Evolutionary conservation across 2,329 filamentous ascomycete genomes (phyloP), one percentile per base, ranked within the genome.

Genomic region (Penicillium capsulatum): DNA sequence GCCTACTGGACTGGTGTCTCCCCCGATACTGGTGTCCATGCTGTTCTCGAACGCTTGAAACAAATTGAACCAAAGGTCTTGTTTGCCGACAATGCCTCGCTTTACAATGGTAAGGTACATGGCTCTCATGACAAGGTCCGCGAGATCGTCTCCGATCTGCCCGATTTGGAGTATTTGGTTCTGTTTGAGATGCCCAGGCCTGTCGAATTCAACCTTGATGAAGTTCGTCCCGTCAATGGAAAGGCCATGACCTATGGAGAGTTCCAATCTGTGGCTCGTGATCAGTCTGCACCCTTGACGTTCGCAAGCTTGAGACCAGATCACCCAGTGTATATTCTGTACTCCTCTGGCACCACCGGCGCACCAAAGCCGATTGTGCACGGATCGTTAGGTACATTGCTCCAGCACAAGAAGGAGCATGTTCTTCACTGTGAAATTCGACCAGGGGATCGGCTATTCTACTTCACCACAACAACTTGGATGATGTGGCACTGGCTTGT

Each of bases 401-500:
- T 97, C 35, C 91, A 97, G 63, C 92, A 97, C 70, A 97, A 97
- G 68, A 98, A 98, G 63, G 92, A 97, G 62, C 90, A 94, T 60
- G 76, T 84, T 32, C 73, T 97, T 3, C 91, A 97, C 61, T 86
- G 85, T 61, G 88, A 89, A 15, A 80, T 98, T 48, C 74, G 76
- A 7, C 76, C 83, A 0, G 70, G 73, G 2, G 86, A 89, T 29
- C 77, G 83, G 14, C 75, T 96, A 58, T 86, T 96, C 64, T 96
- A 96, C 70, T 96, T 90, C 69, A 95, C 89, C 1, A 96, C 90
- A 3, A 89, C 84, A 8, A 94, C 88, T 0, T 96, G 90, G 92
- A 97, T 98, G 90, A 97, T 97, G 91, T 96, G 90, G 89, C 91
- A 97, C 63, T 97, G 91, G 90, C 82, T 90, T 28, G 78, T 96